These are phyloP conservation scores for Neonectria ditissima DNA, from an alignment of 2,329 filamentous ascomycete species.

Conservation along the genomic window DNA sequence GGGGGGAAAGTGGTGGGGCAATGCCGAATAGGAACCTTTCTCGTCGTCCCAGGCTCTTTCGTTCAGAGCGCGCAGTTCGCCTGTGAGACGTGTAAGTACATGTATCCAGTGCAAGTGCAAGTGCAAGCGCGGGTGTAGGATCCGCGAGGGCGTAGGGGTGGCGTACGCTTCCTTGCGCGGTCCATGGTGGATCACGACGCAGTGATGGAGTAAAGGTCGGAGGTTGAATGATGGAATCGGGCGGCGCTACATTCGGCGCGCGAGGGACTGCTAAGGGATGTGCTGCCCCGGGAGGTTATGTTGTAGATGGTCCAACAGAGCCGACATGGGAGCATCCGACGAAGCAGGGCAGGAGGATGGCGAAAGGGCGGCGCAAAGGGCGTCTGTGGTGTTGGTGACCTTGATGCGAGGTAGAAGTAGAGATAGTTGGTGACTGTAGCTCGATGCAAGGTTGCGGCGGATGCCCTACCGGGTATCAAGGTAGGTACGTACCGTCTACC, in stretches of 20 bases:
- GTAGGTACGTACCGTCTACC: slow-evolving; percentile 1
- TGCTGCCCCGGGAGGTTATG: slow-evolving; percentile 51
- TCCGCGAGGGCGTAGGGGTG: neutral
- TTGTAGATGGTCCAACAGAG: slow-evolving; percentile 51
- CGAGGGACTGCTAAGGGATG: slow-evolving; percentile 57
- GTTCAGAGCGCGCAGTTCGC: slow-evolving; percentile 91
- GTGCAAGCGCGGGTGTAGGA: neutral
- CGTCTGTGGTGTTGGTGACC: slow-evolving; percentile 37
- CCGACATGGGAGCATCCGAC: slow-evolving; percentile 55
- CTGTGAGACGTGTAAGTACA: slow-evolving; percentile 59
- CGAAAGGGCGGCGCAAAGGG: slow-evolving; percentile 35
- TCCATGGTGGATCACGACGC: slow-evolving; percentile 65
- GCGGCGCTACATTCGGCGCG: slow-evolving; percentile 61
- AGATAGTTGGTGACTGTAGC: slow-evolving; percentile 30
- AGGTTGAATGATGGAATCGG: slow-evolving; percentile 35
- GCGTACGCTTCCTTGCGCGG: slow-evolving; percentile 73
- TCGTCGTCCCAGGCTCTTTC: slow-evolving; percentile 89
- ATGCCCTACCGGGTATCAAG: slow-evolving; percentile 23
- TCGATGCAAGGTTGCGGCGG: slow-evolving; percentile 26
- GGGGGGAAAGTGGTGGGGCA: slow-evolving; percentile 33
- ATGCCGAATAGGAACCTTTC: slow-evolving; percentile 67
- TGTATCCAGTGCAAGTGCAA: neutral
- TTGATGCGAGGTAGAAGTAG: slow-evolving; percentile 25
- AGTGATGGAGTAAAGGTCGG: slow-evolving; percentile 43
- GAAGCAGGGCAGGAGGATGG: slow-evolving; percentile 41